Evolutionary conservation across 2,329 filamentous ascomycete species (phyloP), one percentile per base, ranked within the genome.

Genomic region (Colletotrichum trifolii): DNA sequence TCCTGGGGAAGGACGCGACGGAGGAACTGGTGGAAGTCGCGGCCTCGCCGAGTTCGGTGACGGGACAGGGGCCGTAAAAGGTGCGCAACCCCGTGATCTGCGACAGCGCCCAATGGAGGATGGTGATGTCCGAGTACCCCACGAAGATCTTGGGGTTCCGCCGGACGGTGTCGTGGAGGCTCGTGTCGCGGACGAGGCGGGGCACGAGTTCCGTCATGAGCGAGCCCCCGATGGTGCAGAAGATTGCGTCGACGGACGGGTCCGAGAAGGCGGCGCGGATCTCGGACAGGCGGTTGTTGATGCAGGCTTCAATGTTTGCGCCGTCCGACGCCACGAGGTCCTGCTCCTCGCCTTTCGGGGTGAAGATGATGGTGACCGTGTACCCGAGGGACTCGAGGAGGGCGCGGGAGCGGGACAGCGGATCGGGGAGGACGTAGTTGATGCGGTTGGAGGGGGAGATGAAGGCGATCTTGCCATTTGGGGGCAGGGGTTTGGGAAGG

Each of bases 81-180:
- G 79, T 81, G 45, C 79, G 77, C 40, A 82, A 70, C 0, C 80
- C 79, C 0, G 76, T 72, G 10, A 72, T 34, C 1, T 74, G 74
- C 64, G 78, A 65, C 39, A 82, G 69, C 53, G 77, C 76, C 79
- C 80, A 82, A 69, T 82, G 79, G 40, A 82, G 60, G 38, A 75
- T 73, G 1, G 77, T 78, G 56, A 81, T 81, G 60, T 82, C 79
- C 2, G 77, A 80, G 60, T 74, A 79, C 2, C 79, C 80, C 13
- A 81, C 74, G 2, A 82, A 72, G 17, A 82, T 73, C 71, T 81
- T 82, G 39, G 79, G 80, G 49, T 77, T 72, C 2, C 66, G 67
- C 6, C 73, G 74, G 42, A 81, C 75, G 1, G 63, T 57, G 10
- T 33, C 55, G 36, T 78, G 76, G 2, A 81, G 71, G 9, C 73